These are phyloP conservation scores for Aphanomyces cochlioides DNA, from an alignment of 352 stramenopile genomes.

Conservation along the genomic window DNA sequence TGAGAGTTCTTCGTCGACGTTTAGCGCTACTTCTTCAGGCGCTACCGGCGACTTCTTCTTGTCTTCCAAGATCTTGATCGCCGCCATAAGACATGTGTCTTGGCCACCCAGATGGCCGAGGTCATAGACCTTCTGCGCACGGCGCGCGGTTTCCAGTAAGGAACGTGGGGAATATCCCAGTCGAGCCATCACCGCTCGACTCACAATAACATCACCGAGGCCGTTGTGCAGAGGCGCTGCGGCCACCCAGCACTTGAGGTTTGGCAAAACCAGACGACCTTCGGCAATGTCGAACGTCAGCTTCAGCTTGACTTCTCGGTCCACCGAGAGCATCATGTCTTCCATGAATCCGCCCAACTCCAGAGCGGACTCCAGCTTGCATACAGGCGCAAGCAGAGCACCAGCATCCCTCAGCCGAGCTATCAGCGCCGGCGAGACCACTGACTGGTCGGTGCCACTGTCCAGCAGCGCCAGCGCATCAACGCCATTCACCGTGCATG, in stretches of 20 bases:
- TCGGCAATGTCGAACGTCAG: conserved; percentile 8
- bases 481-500: not conserved
- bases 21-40: conserved; percentile 4
- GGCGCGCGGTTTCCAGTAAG: not conserved
- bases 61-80: conserved; percentile 1
- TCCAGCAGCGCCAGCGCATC: not conserved
- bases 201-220: conserved; percentile 2
- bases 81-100: not conserved
- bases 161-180: not conserved
- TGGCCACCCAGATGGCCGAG: not conserved
- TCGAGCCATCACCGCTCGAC: not conserved
- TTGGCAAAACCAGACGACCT: not conserved
- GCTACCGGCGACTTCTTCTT: not conserved
- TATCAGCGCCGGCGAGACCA: conserved; percentile 7
- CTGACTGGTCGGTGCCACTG: conserved; percentile 11
- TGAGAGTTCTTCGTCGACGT: not conserved
- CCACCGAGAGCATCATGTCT: not conserved
- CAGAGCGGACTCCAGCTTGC: not conserved
- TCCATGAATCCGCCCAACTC: conserved; percentile 17
- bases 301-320: conserved; percentile 2
- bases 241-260: conserved; percentile 12
- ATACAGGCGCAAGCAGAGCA: not conserved
- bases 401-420: not conserved
- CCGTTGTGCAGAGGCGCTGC: conserved; percentile 8
- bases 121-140: not conserved